These are phyloP conservation scores for Termitomyces sp. DNA, from an alignment of 768 basidiomycete species.

Conservation along the genomic window DNA sequence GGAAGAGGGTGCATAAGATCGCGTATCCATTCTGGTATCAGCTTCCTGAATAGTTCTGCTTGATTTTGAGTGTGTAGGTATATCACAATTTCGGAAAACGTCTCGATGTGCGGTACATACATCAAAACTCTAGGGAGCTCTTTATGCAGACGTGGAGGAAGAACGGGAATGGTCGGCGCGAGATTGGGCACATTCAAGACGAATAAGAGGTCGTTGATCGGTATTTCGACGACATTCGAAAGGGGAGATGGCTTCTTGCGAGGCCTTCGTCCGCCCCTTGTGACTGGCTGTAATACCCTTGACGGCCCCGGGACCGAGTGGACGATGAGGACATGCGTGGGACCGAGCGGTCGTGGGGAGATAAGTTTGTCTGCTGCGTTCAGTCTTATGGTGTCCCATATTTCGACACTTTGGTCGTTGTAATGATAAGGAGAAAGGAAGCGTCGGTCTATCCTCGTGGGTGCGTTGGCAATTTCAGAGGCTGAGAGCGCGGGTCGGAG, in stretches of 20 bases:
- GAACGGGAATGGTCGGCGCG: conserved; percentile 8
- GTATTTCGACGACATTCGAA: conserved; percentile 26
- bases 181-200: conserved; percentile 33
- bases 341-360: conserved; percentile 32
- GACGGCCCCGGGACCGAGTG: conserved; percentile 6
- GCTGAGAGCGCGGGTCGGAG: conserved; percentile 25
- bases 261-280: background rate
- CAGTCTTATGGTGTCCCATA: conserved; percentile 22
- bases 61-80: conserved; percentile 38
- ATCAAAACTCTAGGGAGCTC: conserved; percentile 31
- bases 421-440: background rate
- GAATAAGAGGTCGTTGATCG: conserved; percentile 37
- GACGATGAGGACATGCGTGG: conserved; percentile 33
- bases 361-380: conserved; percentile 27
- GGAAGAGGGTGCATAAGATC: conserved; percentile 33
- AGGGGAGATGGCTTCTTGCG: conserved; percentile 1
- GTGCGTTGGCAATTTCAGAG: conserved; percentile 15
- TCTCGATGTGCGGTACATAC: conserved; percentile 29
- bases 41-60: conserved; percentile 29
- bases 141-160: conserved; percentile 30
- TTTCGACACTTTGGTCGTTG: conserved; percentile 13
- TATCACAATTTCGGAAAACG: conserved; percentile 30
- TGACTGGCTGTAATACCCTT: background rate
- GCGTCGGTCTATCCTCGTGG: background rate
- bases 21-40: conserved; percentile 36